Evolutionary conservation across 192 early-diverging fungal species (phyloP).

Genomic region (Entomortierella chlamydospora): DNA sequence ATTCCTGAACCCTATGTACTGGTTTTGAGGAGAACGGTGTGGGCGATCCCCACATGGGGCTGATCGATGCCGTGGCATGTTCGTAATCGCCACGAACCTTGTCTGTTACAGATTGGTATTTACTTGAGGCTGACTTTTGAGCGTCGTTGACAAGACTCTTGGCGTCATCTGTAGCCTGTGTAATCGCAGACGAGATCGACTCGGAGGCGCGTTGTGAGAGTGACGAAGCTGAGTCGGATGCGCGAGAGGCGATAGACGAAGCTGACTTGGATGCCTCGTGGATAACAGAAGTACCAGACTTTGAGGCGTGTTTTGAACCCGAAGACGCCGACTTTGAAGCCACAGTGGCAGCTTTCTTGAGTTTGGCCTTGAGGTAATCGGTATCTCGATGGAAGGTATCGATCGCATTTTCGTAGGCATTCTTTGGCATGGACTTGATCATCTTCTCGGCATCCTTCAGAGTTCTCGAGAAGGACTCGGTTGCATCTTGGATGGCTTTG

Average conservation of each 20-base stretch:
- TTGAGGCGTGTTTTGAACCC: slow-evolving; percentile 17
- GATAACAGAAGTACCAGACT: slow-evolving; percentile 4
- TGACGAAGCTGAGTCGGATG: slow-evolving; percentile 21
- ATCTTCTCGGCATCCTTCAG: slow-evolving; percentile 36
- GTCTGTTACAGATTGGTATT: slow-evolving; percentile 33
- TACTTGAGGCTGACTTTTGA: slow-evolving; percentile 7
- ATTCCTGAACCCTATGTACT: slow-evolving; percentile 14
- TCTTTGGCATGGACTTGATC: slow-evolving; percentile 40
- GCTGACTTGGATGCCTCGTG: slow-evolving; percentile 29
- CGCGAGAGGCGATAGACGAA: slow-evolving; percentile 5
- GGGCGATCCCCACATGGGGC: slow-evolving; percentile 28
- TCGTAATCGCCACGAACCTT: slow-evolving; percentile 32
- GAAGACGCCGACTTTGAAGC: slow-evolving; percentile 48
- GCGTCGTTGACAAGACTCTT: slow-evolving; percentile 26
- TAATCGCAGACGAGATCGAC: slow-evolving; percentile 24
- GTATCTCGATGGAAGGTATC: slow-evolving; percentile 38
- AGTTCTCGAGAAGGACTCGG: slow-evolving; percentile 9
- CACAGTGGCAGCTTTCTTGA: slow-evolving; percentile 24
- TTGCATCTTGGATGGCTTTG: slow-evolving; percentile 36
- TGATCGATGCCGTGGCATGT: slow-evolving; percentile 30
- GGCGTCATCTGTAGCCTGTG: slow-evolving; percentile 30
- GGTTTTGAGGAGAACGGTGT: slow-evolving; percentile 4
- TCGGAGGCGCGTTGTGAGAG: slow-evolving; percentile 24
- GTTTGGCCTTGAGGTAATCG: slow-evolving; percentile 33
- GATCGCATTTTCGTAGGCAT: slow-evolving; percentile 29